phyloP scores from a whole-genome alignment of 768 basidiomycete species.

The Psilocybe cubensis region DNA sequence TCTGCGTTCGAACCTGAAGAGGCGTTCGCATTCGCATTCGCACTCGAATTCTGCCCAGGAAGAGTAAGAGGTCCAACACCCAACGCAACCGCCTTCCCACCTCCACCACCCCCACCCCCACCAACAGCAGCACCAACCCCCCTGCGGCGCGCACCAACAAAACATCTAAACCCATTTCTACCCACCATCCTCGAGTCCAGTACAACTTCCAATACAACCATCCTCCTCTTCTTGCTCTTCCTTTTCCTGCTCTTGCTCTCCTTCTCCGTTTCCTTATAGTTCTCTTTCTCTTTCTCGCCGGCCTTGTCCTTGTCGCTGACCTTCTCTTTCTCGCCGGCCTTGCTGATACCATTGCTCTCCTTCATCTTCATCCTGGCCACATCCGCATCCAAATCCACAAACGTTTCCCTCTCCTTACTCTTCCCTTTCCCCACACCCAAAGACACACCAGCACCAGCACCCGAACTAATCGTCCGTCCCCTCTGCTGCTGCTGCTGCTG shows the following conservation, averaged over 20 bases:
- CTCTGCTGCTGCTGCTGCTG: too few relatives aligned
- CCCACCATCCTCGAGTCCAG: constrained; percentile 33
- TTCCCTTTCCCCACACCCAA: constrained; percentile 43
- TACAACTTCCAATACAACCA: constrained; percentile 47
- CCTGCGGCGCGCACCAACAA: constrained; percentile 20
- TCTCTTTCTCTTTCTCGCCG: constrained; percentile 68
- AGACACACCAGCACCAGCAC: too few relatives aligned
- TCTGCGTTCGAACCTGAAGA: neutral
- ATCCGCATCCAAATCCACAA: too few relatives aligned
- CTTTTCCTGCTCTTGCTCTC: constrained; percentile 48
- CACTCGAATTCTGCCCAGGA: too few relatives aligned
- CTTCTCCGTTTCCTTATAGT: constrained; percentile 81
- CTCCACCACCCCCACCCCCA: neutral
- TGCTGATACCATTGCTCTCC: too few relatives aligned
- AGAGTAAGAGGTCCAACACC: neutral
- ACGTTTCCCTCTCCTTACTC: constrained; percentile 68
- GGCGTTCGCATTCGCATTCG: neutral
- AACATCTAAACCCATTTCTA: constrained; percentile 16
- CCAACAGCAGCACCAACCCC: constrained; percentile 8
- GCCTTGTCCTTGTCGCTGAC: too few relatives aligned
- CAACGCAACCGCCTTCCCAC: neutral
- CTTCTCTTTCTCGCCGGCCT: too few relatives aligned
- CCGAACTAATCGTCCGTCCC: too few relatives aligned
- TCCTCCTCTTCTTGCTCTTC: constrained; percentile 54
- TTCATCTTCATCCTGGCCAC: too few relatives aligned